A percentile compares a stretch with the other conserved stretches of the same genome.
Conservation (phyloP, 2,329 filamentous ascomycete genomes). For the Hypoxylon sp. region DNA sequence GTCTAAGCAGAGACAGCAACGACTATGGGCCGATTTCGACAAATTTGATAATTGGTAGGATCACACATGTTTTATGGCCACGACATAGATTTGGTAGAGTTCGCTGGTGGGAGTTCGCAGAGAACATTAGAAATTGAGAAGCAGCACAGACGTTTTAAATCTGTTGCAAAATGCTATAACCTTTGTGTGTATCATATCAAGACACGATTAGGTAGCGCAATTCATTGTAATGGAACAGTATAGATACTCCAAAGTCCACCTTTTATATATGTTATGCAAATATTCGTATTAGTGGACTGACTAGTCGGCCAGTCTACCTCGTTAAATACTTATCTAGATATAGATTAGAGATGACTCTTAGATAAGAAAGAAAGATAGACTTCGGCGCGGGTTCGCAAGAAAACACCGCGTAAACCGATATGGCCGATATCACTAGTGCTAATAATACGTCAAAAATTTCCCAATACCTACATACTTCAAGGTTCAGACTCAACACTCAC, state of each 20-base stretch:
- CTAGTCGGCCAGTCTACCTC: background rate
- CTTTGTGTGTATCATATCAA: background rate
- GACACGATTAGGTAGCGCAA: background rate
- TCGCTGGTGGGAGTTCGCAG: slow-evolving; percentile 69
- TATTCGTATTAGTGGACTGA: background rate
- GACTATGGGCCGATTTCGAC: slow-evolving; percentile 87
- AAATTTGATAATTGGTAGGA: slow-evolving; percentile 80
- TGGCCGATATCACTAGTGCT: slow-evolving; percentile 35
- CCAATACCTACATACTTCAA: slow-evolving; percentile 9
- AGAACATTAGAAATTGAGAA: slow-evolving; percentile 46
- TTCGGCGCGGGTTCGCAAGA: slow-evolving; percentile 22
- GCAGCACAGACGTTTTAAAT: background rate
- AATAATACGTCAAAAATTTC: slow-evolving; percentile 41
- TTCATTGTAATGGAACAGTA: background rate
- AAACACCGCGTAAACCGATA: slow-evolving; percentile 39
- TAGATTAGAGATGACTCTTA: slow-evolving; percentile 27
- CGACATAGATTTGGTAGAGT: slow-evolving; percentile 70
- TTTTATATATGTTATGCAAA: background rate
- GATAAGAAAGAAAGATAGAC: slow-evolving; percentile 7
- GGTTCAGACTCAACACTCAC: slow-evolving; percentile 21
- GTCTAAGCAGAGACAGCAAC: slow-evolving; percentile 85
- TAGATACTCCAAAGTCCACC: too few relatives aligned
- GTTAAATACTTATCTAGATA: slow-evolving; percentile 14
- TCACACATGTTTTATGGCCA: slow-evolving; percentile 81
- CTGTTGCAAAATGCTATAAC: background rate